Percentiles rank a stretch among this genome's conserved stretches.
These are phyloP conservation scores for Myxozyma neglecta DNA, from an alignment of 805 yeast species.

Conservation along the genomic window DNA sequence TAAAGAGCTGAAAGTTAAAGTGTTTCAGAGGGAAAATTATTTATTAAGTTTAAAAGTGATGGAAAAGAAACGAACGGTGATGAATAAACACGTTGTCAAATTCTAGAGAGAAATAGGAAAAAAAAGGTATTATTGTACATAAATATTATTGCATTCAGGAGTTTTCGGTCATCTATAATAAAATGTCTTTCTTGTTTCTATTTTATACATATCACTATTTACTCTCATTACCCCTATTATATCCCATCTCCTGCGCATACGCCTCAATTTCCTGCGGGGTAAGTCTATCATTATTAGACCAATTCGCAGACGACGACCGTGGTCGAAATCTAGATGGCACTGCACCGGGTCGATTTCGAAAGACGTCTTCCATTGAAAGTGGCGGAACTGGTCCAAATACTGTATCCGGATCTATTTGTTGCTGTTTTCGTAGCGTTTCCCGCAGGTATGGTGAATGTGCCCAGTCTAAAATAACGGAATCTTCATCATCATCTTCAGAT, in stretches of 20 bases:
- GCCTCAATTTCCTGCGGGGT: constrained; percentile 49
- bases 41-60: constrained; percentile 38
- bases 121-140: not conserved
- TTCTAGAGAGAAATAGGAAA: not conserved
- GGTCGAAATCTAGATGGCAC: constrained; percentile 51
- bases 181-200: not conserved
- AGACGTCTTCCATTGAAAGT: constrained; percentile 67
- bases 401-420: constrained; percentile 57
- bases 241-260: constrained; percentile 53
- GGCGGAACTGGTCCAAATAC: constrained; percentile 77
- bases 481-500: constrained; percentile 55
- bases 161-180: not conserved
- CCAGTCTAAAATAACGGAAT: constrained; percentile 56
- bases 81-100: constrained; percentile 34
- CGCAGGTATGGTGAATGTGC: constrained; percentile 60
- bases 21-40: constrained; percentile 42
- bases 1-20: constrained; percentile 48
- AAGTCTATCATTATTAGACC: constrained; percentile 51
- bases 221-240: not conserved
- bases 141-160: not conserved
- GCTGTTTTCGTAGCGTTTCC: constrained; percentile 50
- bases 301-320: constrained; percentile 54
- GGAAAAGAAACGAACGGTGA: constrained; percentile 42
- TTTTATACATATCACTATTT: not conserved
- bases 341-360: constrained; percentile 44